Base-by-base conservation (phyloP, 352 stramenopile genomes). In the Phytophthora foliorum region DNA sequence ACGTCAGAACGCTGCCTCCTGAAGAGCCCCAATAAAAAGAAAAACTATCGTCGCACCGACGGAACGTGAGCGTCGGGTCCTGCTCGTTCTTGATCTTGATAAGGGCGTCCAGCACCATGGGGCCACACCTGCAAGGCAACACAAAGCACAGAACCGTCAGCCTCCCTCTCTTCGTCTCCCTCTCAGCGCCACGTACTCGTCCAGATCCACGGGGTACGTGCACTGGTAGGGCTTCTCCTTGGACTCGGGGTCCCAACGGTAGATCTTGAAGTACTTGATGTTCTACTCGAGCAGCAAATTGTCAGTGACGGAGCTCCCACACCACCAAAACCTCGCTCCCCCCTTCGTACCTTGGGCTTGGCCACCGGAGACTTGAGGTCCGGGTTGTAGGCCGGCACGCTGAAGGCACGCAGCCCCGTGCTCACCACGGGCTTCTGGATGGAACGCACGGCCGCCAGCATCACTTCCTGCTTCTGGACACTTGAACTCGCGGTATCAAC, bases 71-170 rank as follows among this genome's bases (percentile, higher is more conserved):
- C 44, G 97, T 99, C 6, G 97, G 95, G 87, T 99, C 98, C 84
- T 99, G 93, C 68, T 99, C 97, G 75, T 98, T 98, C 88, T 99
- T 99, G 74, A 99, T 99, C 86, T 99, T 99, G 62, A 99, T 88
- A 19, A 99, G 81, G n/a, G 97, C 98, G 75, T 99, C 98, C 50
- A 99, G 81, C 44, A 99, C 94, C 98, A 99, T 99, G 25, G 97
- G 97, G 14, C 98, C 98, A 66, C 98, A 97, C 21, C 90, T 96
- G 51, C 29, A 75, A n/a, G 27, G 54, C 21, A 44, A 46, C 27
- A 24, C 24, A 54, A 27, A 49, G 46, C 27, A 24, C 24, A 54
- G 34, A 49, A 6, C 24, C 44, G 21, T 57, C 5, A 57, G 32
- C n/a, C 6, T 73, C n/a, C 44, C 21, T 56, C 24, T 50, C 14